Evolutionary conservation across 331 rosid species (phyloP), one percentile per base, ranked within the genome.

Genomic region (Cydonia oblonga): DNA sequence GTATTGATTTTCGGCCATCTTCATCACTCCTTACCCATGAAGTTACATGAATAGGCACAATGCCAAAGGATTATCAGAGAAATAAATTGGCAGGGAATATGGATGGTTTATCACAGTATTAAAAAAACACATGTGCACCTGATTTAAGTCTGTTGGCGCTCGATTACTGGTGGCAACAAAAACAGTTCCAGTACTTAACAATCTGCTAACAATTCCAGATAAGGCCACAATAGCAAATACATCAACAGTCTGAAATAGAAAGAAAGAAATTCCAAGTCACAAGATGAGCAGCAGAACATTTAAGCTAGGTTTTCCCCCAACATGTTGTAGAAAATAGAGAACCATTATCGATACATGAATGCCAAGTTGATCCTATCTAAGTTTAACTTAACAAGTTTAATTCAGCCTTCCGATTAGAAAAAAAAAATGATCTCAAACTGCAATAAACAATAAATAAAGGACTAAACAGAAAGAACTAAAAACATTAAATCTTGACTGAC

Each of bases 171-270:
- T 93, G 70, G 97, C 97, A 65, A 93, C 96, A 82, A 93, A 84
- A 75, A 93, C 88, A 73, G 98, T 91, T 81, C 96, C 98, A 33
- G 86, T 89, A 66, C 81, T 85, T 84, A 93, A 83, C 84, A 93
- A 82, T 90, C 96, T 89, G 89, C 96, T 86, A 51, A 93, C 82
- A 86, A 93, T 89, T 87, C 98, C 98, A 89, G 97, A 93, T 84
- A 93, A 89, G 82, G 96, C 96, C 88, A 93, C 97, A 87, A 90
- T 86, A 81, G 97, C 97, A 91, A 93, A 93, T 77, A 93, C 98
- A 86, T 93, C 98, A 87, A 93, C 97, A 73, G 98, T 91, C 98
- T 93, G 97, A 81, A 87, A 90, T 75, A 84, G 72, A 87, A 74
- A 79, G 73, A 30, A 76, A 64, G 40, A 64, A 84, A 71, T 42